Conservation (phyloP, 257 asterid species). For the Striga asiatica region DNA sequence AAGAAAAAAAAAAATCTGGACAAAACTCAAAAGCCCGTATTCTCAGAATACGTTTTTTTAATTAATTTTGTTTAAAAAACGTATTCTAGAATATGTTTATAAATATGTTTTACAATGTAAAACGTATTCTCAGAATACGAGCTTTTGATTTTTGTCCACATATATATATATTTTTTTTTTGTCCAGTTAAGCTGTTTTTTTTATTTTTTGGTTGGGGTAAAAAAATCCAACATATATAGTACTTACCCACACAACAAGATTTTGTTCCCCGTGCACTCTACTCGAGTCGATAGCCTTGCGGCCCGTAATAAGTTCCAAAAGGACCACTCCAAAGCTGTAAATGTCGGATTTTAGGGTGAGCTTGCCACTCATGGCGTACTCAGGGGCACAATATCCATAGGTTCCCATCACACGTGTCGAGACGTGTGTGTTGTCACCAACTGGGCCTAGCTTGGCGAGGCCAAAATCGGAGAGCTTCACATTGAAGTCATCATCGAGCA, state of each 20-base stretch:
- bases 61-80: too few species aligned
- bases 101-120: too few species aligned
- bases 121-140: too few species aligned
- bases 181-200: too few species aligned
- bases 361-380: constrained; percentile 79
- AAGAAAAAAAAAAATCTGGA: too few species aligned
- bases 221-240: too few species aligned
- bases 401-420: constrained; percentile 97
- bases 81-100: too few species aligned
- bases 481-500: constrained; percentile 66
- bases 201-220: background rate
- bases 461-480: constrained; percentile 87
- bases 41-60: too few species aligned
- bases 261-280: constrained; percentile 52
- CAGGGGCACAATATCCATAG: constrained; percentile 88
- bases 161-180: too few species aligned
- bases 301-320: constrained; percentile 80
- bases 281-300: constrained; percentile 57
- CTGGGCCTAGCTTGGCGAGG: constrained; percentile 82
- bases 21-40: too few species aligned
- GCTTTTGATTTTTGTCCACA: too few species aligned
- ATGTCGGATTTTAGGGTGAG: constrained; percentile 81
- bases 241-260: constrained; percentile 81
- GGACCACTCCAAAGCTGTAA: constrained; percentile 81
- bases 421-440: constrained; percentile 84